These are phyloP conservation scores for Biscogniauxia mediterranea DNA, from an alignment of 2,329 filamentous ascomycete species.

Conservation along the genomic window DNA sequence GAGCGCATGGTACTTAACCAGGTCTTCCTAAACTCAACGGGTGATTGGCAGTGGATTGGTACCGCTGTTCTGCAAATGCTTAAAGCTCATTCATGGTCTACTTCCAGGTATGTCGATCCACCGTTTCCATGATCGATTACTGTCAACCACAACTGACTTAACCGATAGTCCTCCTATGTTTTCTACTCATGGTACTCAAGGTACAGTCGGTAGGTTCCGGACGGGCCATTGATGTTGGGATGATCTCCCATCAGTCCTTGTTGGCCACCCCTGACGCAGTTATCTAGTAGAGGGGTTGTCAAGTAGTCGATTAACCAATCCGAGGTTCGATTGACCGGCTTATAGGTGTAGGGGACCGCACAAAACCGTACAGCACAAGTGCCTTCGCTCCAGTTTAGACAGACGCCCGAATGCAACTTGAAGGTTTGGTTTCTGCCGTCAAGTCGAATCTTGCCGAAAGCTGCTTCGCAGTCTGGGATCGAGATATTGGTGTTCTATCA, in stretches of 20 bases:
- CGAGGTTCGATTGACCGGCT: slow-evolving; percentile 27
- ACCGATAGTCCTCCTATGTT: slow-evolving; percentile 1
- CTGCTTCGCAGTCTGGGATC: slow-evolving; percentile 24
- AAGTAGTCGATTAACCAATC: slow-evolving; percentile 27
- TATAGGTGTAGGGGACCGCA: slow-evolving; percentile 25
- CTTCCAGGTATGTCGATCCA: neutral
- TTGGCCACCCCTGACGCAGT: slow-evolving; percentile 22
- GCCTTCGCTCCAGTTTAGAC: slow-evolving; percentile 26
- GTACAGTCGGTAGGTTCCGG: slow-evolving; percentile 28
- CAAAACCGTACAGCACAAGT: slow-evolving; percentile 29
- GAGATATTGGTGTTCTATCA: slow-evolving; percentile 21
- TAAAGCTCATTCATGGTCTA: neutral
- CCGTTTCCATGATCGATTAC: neutral
- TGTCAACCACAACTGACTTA: no score
- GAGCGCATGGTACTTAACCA: neutral
- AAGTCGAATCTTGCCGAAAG: slow-evolving; percentile 21
- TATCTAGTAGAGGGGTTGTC: slow-evolving; percentile 21
- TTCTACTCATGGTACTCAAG: slow-evolving; percentile 14
- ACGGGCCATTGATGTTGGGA: slow-evolving; percentile 27
- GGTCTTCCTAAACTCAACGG: neutral
- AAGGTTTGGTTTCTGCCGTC: slow-evolving; percentile 19
- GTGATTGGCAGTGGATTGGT: neutral
- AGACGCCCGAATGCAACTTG: slow-evolving; percentile 24
- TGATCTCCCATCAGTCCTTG: slow-evolving; percentile 28
- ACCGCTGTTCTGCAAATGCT: neutral